Percentiles rank a stretch among this genome's conserved stretches.
These are phyloP conservation scores for Daldinia loculata DNA, from an alignment of 495 filamentous ascomycete genomes.

Conservation along the genomic window DNA sequence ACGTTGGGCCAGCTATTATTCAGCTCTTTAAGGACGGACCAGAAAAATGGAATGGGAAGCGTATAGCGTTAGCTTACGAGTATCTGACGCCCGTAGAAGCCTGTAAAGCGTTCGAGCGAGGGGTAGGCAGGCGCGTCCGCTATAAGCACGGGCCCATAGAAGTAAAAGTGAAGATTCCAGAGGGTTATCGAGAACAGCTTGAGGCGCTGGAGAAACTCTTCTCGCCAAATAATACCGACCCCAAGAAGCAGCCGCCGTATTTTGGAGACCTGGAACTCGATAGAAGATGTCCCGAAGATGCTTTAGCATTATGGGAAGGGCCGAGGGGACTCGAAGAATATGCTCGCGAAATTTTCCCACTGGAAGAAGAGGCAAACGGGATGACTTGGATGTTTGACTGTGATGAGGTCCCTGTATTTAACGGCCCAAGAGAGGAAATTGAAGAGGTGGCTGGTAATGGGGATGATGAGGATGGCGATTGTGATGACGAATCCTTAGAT, in stretches of 20 bases:
- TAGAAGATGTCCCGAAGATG: constrained; percentile 71
- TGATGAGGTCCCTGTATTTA: constrained; percentile 42
- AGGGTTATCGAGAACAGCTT: constrained; percentile 90
- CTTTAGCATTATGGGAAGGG: constrained; percentile 87
- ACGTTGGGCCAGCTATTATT: constrained; percentile 91
- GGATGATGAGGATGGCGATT: constrained; percentile 43
- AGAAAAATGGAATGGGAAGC: constrained; percentile 87
- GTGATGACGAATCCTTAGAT: constrained; percentile 52
- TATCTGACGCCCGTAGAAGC: constrained; percentile 84
- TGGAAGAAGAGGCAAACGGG: constrained; percentile 94
- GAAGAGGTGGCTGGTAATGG: constrained; percentile 42
- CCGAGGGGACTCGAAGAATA: constrained; percentile 94
- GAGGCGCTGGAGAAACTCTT: constrained; percentile 74
- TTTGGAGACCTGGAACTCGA: constrained; percentile 63
- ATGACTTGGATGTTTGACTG: constrained; percentile 82
- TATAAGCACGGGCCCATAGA: constrained; percentile 84
- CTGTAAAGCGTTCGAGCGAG: constrained; percentile 79
- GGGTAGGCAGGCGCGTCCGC: constrained; percentile 76
- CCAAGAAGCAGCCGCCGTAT: constrained; percentile 61
- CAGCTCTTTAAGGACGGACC: constrained; percentile 96
- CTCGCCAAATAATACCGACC: constrained; percentile 64
- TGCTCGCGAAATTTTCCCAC: constrained; percentile 90
- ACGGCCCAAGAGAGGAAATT: constrained; percentile 36
- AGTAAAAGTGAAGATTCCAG: constrained; percentile 83
- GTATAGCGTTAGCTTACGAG: constrained; percentile 92